Base-by-base conservation (phyloP, 345 rosid genomes). In the Eucalyptus shirleyi region DNA sequence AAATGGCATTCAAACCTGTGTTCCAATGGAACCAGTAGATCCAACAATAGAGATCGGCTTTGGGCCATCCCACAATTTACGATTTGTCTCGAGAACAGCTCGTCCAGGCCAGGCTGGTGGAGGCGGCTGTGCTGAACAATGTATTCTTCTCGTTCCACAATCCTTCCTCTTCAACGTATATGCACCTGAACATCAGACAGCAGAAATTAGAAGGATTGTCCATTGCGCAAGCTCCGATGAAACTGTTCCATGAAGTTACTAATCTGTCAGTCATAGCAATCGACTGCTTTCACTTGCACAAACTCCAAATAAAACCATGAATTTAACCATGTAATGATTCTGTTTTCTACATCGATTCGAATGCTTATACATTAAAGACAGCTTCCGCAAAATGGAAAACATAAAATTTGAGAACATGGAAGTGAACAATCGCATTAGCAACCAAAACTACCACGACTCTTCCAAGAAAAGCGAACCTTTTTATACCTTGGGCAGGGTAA, bases 31-130 rank as follows among this genome's bases (percentile, higher is more conserved):
- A 91, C 98, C 99, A 90, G 99, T 98, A 34, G 99, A 98, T 89
- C 99, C 99, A 90, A 98, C 93, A 51, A 98, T 90, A 6, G 99
- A 97, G 83, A 98, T 94, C 28, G 99, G 99, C 90, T 98, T 98
- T 2, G 98, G 99, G 89, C 99, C 98, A 89, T 95, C 98, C 97
- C 98, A 96, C 86, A 95, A 93, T 92, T 90, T 95, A 49, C 93
- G 94, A 88, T 93, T 96, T 2, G 94, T 86, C 89, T 97, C 98
- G 1, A 94, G 95, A 88, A 92, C 92, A 89, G 99, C 99, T 89
- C 96, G 94, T 13, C 99, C 99, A 10, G 99, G 98, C 99, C 99
- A 98, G 28, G 99, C 99, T 19, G 98, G 94, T 90, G 98, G 99
- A 37, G 94, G 95, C 53, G 92, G 92, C 88, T 93, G 95, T 86